Base-by-base conservation (phyloP, 2,329 filamentous ascomycete genomes). In the Pleurostoma richardsiae region DNA sequence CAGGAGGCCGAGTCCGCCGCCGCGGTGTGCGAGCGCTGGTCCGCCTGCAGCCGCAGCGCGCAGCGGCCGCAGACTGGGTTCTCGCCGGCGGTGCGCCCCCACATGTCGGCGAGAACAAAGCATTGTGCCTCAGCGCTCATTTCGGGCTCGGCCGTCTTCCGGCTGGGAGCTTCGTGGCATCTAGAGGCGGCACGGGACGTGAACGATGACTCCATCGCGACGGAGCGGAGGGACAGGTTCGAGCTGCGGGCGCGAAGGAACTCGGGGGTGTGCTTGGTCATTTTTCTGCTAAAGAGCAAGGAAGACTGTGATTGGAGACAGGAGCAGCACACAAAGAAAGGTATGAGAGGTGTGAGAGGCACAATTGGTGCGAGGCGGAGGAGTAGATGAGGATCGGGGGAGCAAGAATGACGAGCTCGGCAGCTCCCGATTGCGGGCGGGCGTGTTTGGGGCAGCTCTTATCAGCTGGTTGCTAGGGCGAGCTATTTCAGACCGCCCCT, bases 191-290 rank as follows among this genome's bases (percentile, higher is more conserved):
- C 41, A n/a, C 50, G 45, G 10, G 49, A 49, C 29, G 33, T n/a
- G 33, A 36, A 8, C 33, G 33, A 36, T 8, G 33, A 36, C 41
- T 63, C 58, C 45, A 64, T 53, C 27, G 66, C 62, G 30, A 65
- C 60, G 44, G 69, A 65, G 54, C 71, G 73, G 40, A 76, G 65
- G 30, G 73, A 73, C 49, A 74, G 54, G 50, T 67, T 64, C 50
- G 72, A 75, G 50, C 59, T 63, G 49, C 72, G 69, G 40, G 68
- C 62, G 49, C 66, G 69, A 50, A 73, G 59, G 55, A 68, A 70
- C 26, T 71, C 66, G 50, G 71, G 60, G 2, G 72, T 71, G 52
- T 72, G 67, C 49, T 65, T 66, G 40, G 69, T 73, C 74, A 77
- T 76, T 50, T 36, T 19, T 19, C 19, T 19, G 19, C 19, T 19